A percentile compares a stretch with the other conserved stretches of the same genome.
Conservation (phyloP, 192 early-diverging fungal species). For the Chytriomyces sp. region DNA sequence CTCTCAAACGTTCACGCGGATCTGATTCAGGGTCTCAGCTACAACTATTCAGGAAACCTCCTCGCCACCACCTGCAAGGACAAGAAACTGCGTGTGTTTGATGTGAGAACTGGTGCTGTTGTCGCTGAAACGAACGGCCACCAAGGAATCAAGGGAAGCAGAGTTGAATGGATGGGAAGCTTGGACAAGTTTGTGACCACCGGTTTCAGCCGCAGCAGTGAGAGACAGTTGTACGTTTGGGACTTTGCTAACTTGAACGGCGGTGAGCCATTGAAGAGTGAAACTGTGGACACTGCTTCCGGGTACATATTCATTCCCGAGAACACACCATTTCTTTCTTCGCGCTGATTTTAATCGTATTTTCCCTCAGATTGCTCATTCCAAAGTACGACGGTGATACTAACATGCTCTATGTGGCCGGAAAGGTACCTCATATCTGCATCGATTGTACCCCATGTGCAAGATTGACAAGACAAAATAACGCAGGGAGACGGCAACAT, state of each 20-base stretch:
- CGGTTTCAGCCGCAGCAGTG: conserved; percentile 90
- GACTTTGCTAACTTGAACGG: conserved; percentile 85
- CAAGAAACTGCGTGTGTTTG: conserved; percentile 94
- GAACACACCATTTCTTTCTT: conserved; percentile 10
- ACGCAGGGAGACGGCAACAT: conserved; percentile 93
- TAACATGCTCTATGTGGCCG: conserved; percentile 90
- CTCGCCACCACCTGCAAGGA: conserved; percentile 94
- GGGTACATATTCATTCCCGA: conserved; percentile 49
- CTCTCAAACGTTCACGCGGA: conserved; percentile 84
- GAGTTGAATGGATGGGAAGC: conserved; percentile 88
- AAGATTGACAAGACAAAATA: conserved; percentile 18
- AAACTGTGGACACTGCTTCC: conserved; percentile 87
- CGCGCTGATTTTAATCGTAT: background rate
- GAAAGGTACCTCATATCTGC: conserved; percentile 69
- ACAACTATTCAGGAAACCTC: conserved; percentile 84
- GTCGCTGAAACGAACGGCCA: conserved; percentile 83
- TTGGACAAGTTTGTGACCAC: conserved; percentile 83
- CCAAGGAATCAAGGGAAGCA: conserved; percentile 95
- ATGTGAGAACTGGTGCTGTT: conserved; percentile 85
- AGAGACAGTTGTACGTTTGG: conserved; percentile 96
- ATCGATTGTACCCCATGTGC: background rate
- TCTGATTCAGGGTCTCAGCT: conserved; percentile 88
- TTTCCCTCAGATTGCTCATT: conserved; percentile 77
- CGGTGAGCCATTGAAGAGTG: conserved; percentile 86
- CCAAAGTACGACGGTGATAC: conserved; percentile 94